phyloP scores from a whole-genome alignment of 306 rosid genomes.

The Quercus wislizeni region DNA sequence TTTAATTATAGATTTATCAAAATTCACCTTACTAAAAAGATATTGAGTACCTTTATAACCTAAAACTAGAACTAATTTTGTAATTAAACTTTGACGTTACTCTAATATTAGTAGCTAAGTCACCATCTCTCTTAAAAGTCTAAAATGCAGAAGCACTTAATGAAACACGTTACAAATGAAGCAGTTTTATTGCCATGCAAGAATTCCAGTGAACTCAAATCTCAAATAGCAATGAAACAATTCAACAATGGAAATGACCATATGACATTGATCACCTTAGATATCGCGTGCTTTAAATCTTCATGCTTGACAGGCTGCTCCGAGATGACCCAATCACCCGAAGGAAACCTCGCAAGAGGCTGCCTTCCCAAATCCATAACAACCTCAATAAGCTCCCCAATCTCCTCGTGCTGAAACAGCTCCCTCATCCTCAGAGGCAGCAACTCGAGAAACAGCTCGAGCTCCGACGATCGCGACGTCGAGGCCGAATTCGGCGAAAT shows the following conservation, averaged over 20 bases:
- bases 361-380: constrained; percentile 94
- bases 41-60: rapidly evolving
- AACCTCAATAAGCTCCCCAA: constrained; percentile 77
- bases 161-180: not conserved
- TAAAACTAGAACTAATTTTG: no score
- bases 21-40: rapidly evolving
- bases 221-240: not conserved
- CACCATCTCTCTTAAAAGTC: not conserved
- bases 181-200: not conserved
- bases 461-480: constrained; percentile 55
- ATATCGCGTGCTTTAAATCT: constrained; percentile 76
- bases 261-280: constrained; percentile 52
- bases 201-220: not conserved
- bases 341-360: constrained; percentile 89
- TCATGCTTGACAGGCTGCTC: constrained; percentile 52
- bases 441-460: constrained; percentile 62
- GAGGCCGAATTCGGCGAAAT: constrained; percentile 29
- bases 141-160: not conserved
- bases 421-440: constrained; percentile 71
- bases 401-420: constrained; percentile 51
- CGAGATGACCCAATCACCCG: constrained; percentile 88
- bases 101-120: no score
- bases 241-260: not conserved
- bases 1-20: no score
- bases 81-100: rapidly evolving